Conservation (phyloP, 2,329 filamentous ascomycete species). For the Apiospora aurea region DNA sequence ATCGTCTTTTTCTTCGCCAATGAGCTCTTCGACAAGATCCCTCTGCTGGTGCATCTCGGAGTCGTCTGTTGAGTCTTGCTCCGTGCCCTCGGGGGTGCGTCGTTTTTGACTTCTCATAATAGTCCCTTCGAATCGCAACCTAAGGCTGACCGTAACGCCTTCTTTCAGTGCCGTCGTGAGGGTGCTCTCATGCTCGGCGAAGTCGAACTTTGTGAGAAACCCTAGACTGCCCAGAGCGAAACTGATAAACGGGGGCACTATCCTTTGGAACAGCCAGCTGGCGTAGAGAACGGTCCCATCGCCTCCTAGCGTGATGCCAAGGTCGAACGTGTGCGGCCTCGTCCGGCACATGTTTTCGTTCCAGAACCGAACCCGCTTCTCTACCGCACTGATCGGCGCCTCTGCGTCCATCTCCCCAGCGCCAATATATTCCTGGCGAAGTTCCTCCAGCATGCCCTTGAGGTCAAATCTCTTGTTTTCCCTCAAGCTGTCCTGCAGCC, state of each 20-base stretch:
- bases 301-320: slow-evolving; percentile 89
- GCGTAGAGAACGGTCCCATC: slow-evolving; percentile 98
- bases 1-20: slow-evolving; percentile 85
- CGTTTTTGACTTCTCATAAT: slow-evolving; percentile 79
- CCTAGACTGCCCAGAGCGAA: slow-evolving; percentile 92
- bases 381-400: slow-evolving; percentile 46
- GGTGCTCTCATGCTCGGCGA: slow-evolving; percentile 73
- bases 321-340: slow-evolving; percentile 88
- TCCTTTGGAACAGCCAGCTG: slow-evolving; percentile 94
- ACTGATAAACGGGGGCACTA: slow-evolving; percentile 91
- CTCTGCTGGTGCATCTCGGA: slow-evolving; percentile 50
- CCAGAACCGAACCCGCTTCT: slow-evolving; percentile 79
- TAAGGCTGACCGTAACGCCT: slow-evolving; percentile 86
- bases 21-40: slow-evolving; percentile 87
- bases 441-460: slow-evolving; percentile 69
- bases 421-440: slow-evolving; percentile 52
- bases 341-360: slow-evolving; percentile 77
- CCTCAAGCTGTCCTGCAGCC: slow-evolving; percentile 79
- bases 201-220: slow-evolving; percentile 97
- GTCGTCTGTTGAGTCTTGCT: slow-evolving; percentile 32
- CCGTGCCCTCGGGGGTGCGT: slow-evolving; percentile 40
- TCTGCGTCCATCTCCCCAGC: slow-evolving; percentile 44
- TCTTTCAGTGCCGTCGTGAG: slow-evolving; percentile 77
- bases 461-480: slow-evolving; percentile 77
- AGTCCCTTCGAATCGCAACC: slow-evolving; percentile 90